Percentiles rank a stretch among this genome's conserved stretches.
Conservation (phyloP, 495 filamentous ascomycete genomes). For the Xylaria telfairii region DNA sequence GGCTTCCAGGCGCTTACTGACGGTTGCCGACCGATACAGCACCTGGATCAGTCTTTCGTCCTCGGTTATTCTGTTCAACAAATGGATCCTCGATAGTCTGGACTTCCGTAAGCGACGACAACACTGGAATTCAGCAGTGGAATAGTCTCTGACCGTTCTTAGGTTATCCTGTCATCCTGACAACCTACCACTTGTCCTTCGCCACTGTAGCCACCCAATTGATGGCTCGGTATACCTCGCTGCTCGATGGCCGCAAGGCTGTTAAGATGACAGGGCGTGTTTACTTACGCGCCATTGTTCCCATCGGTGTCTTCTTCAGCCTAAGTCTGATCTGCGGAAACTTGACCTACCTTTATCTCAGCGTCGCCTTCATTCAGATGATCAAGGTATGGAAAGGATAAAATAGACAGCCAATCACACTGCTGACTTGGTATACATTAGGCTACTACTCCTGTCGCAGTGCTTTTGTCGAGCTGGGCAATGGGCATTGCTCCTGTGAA, state of each 20-base stretch:
- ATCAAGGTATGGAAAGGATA: conserved; percentile 65
- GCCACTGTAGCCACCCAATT: conserved; percentile 91
- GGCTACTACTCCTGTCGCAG: conserved; percentile 90
- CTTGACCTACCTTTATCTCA: conserved; percentile 89
- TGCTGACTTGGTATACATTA: conserved; percentile 46
- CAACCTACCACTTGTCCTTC: conserved; percentile 90
- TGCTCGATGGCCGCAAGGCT: conserved; percentile 87
- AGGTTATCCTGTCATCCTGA: conserved; percentile 77
- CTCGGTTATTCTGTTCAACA: conserved; percentile 97
- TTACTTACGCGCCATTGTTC: conserved; percentile 89
- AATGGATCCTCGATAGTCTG: conserved; percentile 87
- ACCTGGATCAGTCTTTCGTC: conserved; percentile 92
- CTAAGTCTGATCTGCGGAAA: conserved; percentile 94
- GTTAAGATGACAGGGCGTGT: conserved; percentile 94
- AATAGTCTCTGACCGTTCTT: conserved; percentile 39
- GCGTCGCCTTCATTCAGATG: conserved; percentile 97
- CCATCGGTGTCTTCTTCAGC: conserved; percentile 92
- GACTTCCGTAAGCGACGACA: conserved; percentile 74
- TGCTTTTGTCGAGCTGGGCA: conserved; percentile 82
- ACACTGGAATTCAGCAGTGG: neutral
- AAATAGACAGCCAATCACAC: neutral
- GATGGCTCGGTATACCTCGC: conserved; percentile 79
- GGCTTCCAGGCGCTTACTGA: neutral
- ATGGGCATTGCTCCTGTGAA: conserved; percentile 79
- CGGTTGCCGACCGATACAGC: conserved; percentile 54